Base-by-base conservation (phyloP, 306 rosid species). In the Dalbergia cultrata region DNA sequence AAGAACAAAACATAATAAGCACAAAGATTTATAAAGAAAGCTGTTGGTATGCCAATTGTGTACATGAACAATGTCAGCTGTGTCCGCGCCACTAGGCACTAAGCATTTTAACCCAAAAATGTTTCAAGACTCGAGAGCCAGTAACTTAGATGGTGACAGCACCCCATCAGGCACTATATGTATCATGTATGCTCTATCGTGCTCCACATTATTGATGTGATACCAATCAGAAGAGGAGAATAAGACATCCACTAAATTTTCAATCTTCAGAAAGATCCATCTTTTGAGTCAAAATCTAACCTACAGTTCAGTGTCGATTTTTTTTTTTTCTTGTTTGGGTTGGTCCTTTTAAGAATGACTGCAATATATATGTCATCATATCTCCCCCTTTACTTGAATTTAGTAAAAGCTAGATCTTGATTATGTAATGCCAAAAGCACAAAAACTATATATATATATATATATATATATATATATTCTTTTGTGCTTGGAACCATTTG, bases 201-300 rank as follows among this genome's bases (percentile, higher is more conserved):
- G 3, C 37, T 31, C 9, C 37, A 6, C 31, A 26, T 26, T 26
- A 26, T 26, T 22, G 14, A 21, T 26, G 10, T 60, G 39, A 60
- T 60, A 26, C 35, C 41, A 34, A 11, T 7, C 2, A 45, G 0
- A 31, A 45, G 44, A 18, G 2, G 31, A 26, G 58, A 67, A 54
- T 41, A 59, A 66, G 74, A 56, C 67, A 44, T 17, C 22, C 73
- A 65, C 57, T 66, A 66, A 67, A 65, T 39, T 66, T 34, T 41
- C 74, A 52, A 76, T 52, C 74, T 37, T 54, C 34, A 37, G 11
- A 53, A 53, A 21, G 13, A 13, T 5, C 11, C 16, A 1, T 33
- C 37, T 9, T 44, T 60, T 70, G 8, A 21, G 53, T 79, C 65
- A 37, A 64, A 63, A 22, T 14, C 16, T 62, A 53, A 19, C 65